Evolutionary conservation across 108 stramenopile species (phyloP).

Genomic region (Nannochloropsis gaditana): DNA sequence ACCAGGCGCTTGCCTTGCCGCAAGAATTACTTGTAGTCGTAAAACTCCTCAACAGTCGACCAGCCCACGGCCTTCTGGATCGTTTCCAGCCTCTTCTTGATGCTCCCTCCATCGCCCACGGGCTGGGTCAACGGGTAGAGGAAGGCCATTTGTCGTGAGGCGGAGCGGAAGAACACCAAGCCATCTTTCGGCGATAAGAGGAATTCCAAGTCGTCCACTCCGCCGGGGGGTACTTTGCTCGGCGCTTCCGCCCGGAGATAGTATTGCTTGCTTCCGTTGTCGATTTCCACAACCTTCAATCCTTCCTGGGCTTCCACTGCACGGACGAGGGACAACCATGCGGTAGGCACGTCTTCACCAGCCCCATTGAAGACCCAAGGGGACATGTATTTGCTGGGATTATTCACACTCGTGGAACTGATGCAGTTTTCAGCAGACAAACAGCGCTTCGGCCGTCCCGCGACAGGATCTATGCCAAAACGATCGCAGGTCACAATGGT

Average conservation of each 20-base stretch:
- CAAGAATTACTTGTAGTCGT: not conserved
- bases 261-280: constrained; percentile 16
- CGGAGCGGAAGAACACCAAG: constrained; percentile 73
- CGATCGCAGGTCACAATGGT: constrained; percentile 35
- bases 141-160: constrained; percentile 70
- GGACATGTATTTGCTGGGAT: constrained; percentile 30
- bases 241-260: not conserved
- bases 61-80: constrained; percentile 68
- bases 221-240: constrained; percentile 38
- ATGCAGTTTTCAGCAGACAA: constrained; percentile 42
- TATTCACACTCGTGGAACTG: constrained; percentile 30
- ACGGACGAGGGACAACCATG: constrained; percentile 4
- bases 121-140: constrained; percentile 85
- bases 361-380: constrained; percentile 37
- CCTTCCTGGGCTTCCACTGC: not conserved
- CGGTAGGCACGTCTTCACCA: not conserved
- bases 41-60: constrained; percentile 30
- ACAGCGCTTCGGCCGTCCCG: not conserved
- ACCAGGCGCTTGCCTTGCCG: no score
- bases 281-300: not conserved
- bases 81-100: constrained; percentile 69
- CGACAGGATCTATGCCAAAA: constrained; percentile 24
- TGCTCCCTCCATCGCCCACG: constrained; percentile 71
- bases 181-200: constrained; percentile 72
- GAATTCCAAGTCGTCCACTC: constrained; percentile 81